Evolutionary conservation across 352 stramenopile species (phyloP), one percentile per base, ranked within the genome.

Genomic region (Elongisporangium anandrum): DNA sequence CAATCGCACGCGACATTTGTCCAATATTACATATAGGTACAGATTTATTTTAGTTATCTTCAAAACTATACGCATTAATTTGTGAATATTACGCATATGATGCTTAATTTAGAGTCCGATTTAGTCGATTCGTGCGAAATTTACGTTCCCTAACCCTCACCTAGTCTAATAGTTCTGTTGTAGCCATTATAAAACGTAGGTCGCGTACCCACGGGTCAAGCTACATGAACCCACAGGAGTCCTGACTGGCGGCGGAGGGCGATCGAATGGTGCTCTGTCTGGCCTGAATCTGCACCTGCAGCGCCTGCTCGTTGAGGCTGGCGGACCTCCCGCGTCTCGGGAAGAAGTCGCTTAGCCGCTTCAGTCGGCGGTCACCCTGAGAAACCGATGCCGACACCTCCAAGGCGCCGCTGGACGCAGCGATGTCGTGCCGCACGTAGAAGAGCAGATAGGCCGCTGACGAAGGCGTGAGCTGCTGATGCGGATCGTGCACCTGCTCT

Each of bases 381-480:
- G 63, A 59, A 13, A 45, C 39, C 24, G 24, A 7, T 3, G 4
- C 24, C 24, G 24, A 3, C 2, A 59, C 47, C 10, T 63, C 57
- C 1, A 69, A 57, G 24, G 61, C 60, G 13, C 61, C 63, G 5
- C 50, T 29, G 22, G 59, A 63, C 12, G 64, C 50, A 24, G 73
- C 68, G 3, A 89, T 49, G 60, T 90, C 80, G 57, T 79, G 51
- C 26, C 82, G 68, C 38, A 80, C 64, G 66, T 84, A 91, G 59
- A 91, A 90, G n/a, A 91, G 72, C 66, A 92, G 48, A 51, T 92
- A 92, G 39, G 79, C 81, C 7, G 79, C 69, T 29, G 66, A 60
- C 1, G 79, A 88, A 1, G 77, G 75, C 9, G 68, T 62, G 6
- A 87, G 47, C 1, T 70, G 66, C 50, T 79, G 50, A 10, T 61